Base-by-base conservation (phyloP, 257 asterid species). In the Solanum tacnaense region DNA sequence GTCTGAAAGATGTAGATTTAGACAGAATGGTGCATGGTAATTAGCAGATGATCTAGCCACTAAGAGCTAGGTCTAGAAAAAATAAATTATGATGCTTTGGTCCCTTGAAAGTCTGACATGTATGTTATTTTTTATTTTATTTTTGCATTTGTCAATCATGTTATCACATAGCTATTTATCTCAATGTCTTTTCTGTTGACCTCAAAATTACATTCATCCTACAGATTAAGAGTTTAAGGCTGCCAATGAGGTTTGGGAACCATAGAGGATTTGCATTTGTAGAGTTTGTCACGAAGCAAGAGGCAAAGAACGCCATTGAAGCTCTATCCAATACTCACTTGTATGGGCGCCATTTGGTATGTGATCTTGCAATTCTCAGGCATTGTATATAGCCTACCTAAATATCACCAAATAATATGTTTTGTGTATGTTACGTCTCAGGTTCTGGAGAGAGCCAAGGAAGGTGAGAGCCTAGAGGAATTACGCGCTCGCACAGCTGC, bases 291-390 rank as follows among this genome's bases (percentile, higher is more conserved):
- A 96, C 99, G 6, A 97, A 96, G 89, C 99, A 97, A 93, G 99
- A 97, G 89, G 95, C 99, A 58, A 90, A 90, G 84, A 96, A 93
- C 85, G 99, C 99, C 86, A 94, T 96, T 79, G 88, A 93, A 92
- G 94, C 98, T 90, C 98, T 96, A 89, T 92, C 98, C 49, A 96
- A 86, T 88, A 91, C 98, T 49, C 99, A 97, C 93, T 93, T 97
- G 88, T 97, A 96, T n/a, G 99, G 99, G 49, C 99, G 99, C 82
- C 98, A 92, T 93, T 88, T 97, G 99, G 99, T 97, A 94, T 12
- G 94, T 90, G 46, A n/a, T 71, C 68, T 29, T 9, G 18, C 13
- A 62, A 58, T 25, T 87, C n/a, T 32, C 41, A 7, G 67, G 25
- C 67, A 49, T 27, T 71, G 41, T 20, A 4, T 46, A 31, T 56